Base-by-base conservation (phyloP, 176 grass and related monocot genomes). In the Eragrostis curvula region DNA sequence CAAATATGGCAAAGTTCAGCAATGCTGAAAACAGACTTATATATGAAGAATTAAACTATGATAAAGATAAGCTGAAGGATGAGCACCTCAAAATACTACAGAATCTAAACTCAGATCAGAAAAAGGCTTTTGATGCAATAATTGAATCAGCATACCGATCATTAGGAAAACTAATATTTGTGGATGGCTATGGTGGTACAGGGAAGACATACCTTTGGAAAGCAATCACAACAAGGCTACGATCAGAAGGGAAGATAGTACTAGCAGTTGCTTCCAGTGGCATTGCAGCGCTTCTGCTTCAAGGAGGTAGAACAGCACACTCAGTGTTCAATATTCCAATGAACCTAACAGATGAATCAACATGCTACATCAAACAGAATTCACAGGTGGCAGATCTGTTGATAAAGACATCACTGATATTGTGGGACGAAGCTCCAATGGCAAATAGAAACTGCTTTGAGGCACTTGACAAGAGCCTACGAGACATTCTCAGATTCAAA, bases 341-440 rank as follows among this genome's bases (percentile, higher is more conserved):
- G 3, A 73, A 39, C 23, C 24, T 79, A 8, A 79, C 24, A 56
- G 49, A 73, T 13, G 68, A 73, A 52, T 80, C 46, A 7, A 80
- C 47, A 66, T 73, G 84, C 27, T 49, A 86, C 39, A 73, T 79
- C 5, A 73, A 73, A 28, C 76, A 86, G 65, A 57, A 39, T n/a
- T 32, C 76, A 4, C 25, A 32, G 3, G 0, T 79, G 18, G 76
- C 30, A 0, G 39, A 80, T 0, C 29, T 85, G 17, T 2, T 85
- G 1, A 65, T 43, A 12, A 85, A 79, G 24, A 73, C 57, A 16
- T 65, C 58, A 15, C 41, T 89, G 3, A 79, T 75, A 47, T 25
- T 85, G 25, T 82, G 73, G 70, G 73, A 85, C 0, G 21, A 84
- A 49, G 73, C 48, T 56, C 48, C 32, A 39, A 81, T 72, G 69